Evolutionary conservation across 768 basidiomycete genomes (phyloP).

Genomic region (Pisolithus orientalis): DNA sequence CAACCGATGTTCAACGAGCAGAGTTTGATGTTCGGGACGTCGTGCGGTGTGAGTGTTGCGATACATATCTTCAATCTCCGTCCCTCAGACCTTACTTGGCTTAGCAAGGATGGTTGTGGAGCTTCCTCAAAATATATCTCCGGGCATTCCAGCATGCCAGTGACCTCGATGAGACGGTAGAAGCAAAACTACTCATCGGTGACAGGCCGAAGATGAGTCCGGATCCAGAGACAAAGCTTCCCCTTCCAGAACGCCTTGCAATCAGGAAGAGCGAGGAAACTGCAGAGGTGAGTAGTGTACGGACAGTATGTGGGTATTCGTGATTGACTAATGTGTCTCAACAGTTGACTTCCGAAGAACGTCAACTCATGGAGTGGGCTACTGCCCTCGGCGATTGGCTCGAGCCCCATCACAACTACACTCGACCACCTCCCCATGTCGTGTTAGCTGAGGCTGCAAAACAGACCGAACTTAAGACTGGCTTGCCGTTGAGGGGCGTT

Average conservation of each 20-base stretch:
- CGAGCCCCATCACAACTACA: constrained; percentile 66
- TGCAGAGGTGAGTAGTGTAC: constrained; percentile 38
- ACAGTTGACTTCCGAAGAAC: constrained; percentile 66
- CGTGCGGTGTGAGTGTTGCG: constrained; percentile 50
- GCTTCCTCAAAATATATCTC: constrained; percentile 74
- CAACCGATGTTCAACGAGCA: constrained; percentile 54
- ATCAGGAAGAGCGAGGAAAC: constrained; percentile 44
- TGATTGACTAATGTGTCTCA: constrained; percentile 5
- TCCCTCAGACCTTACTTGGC: not conserved
- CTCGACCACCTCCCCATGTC: constrained; percentile 61
- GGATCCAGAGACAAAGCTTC: constrained; percentile 41
- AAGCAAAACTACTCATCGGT: constrained; percentile 76
- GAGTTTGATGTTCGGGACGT: constrained; percentile 57
- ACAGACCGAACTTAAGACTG: constrained; percentile 64
- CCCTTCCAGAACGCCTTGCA: constrained; percentile 55
- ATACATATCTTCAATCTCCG: not conserved
- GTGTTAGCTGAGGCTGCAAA: constrained; percentile 74
- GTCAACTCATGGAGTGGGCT: constrained; percentile 50
- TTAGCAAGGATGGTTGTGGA: constrained; percentile 66
- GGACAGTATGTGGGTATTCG: not conserved
- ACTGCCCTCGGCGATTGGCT: constrained; percentile 67
- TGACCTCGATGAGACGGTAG: constrained; percentile 73
- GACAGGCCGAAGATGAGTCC: constrained; percentile 67
- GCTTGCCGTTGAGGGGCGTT: constrained; percentile 59
- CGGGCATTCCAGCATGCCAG: constrained; percentile 71